Base-by-base conservation (phyloP, 2,329 filamentous ascomycete genomes). In the Basipetospora chlamydospora region DNA sequence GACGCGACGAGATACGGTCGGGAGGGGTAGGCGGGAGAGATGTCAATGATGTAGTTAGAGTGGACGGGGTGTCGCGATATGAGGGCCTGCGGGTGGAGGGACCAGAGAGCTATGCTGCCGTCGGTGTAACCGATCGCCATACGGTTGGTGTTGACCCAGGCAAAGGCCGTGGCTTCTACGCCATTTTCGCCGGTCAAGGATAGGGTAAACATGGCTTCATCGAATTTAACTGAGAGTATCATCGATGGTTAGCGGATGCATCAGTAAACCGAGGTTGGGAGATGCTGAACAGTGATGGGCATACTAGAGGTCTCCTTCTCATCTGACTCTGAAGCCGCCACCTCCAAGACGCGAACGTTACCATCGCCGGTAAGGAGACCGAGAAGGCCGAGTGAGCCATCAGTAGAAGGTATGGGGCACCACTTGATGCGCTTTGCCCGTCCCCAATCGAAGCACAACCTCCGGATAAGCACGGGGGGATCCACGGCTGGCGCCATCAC, bases 81-180 rank as follows among this genome's bases (percentile, higher is more conserved):
- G 35, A 72, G 52, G 18, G 56, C 51, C 30, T 49, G 53, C 1
- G 70, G 70, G 26, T 57, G 56, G 28, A 75, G 46, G 9, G 70
- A 74, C 70, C 70, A 76, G 9, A 74, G 53, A 15, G 60, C 59
- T 25, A 75, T 55, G 15, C 65, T 69, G 22, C 71, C 71, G 41
- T 76, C 71, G 0, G 60, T 62, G 46, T 73, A 69, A 33, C 68
- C 71, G 21, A 70, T 53, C 0, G 59, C 66, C 26, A 76, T 52
- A 16, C 69, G 64, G 46, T 74, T 74, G 43, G 61, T 59, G 40
- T 63, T 66, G 23, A 64, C 52, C 71, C 71, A 76, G 9, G 67
- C 59, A 36, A 75, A 59, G 40, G 63, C 61, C 12, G 67, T 72
- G 20, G 66, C 64, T 18, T 60, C 55, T 28, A 70, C 52, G 30